Base-by-base conservation (phyloP, 441 rosid genomes). In the Populus hybrid region DNA sequence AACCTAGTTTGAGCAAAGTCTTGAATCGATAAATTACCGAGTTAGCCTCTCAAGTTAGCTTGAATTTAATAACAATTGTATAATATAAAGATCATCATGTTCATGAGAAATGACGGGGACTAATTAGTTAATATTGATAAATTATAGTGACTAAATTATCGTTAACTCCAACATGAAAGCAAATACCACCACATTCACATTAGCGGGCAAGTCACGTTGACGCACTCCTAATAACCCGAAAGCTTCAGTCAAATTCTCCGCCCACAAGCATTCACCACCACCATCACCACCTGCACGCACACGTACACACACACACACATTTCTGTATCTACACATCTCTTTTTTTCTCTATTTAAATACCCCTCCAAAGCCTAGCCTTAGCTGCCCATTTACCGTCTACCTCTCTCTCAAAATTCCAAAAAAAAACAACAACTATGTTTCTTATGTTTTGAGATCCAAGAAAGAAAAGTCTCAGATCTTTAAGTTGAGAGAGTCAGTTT, bases 131-230 rank as follows among this genome's bases (percentile, higher is more conserved):
- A 30, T 30, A 30, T 53, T 53, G 21, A 53, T 5, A 53, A 53
- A 53, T 18, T 53, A 53, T 53, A 53, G 9, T 5, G 61, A 6
- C 21, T 18, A 53, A 53, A 5, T 53, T 53, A 5, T 53, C n/a
- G 61, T 53, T 53, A 53, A 53, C n/a, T 53, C 61, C n/a, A 53
- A 53, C 61, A 53, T 6, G 61, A 53, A 53, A 53, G 61, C 61
- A 53, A 53, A 6, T 53, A 53, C 61, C 61, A 53, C 61, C 63
- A 24, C 1, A 24, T 11, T n/a, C 28, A 57, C 46, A 23, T 30
- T 11, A 68, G 73, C 67, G 78, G 30, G 80, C 0, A 70, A 42
- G 80, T 64, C 80, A 71, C 71, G 23, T 23, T 77, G 50, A 28
- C 75, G 70, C 46, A 42, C 11, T 11, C 64, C 70, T 64, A 71